These are phyloP conservation scores for Trichoderma sp. DNA, from an alignment of 2,329 filamentous ascomycete species.

Conservation along the genomic window DNA sequence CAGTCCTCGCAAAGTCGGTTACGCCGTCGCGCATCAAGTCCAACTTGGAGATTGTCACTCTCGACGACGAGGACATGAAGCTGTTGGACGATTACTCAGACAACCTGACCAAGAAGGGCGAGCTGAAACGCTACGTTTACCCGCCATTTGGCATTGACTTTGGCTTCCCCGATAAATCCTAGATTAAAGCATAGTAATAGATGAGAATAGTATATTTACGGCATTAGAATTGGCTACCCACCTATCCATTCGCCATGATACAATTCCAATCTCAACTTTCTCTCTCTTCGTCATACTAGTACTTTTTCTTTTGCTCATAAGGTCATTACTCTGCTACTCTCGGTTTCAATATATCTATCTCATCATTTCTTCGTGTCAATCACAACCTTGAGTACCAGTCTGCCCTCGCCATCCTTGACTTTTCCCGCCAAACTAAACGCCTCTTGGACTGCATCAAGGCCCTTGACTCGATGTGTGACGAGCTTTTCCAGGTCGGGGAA, in stretches of 20 bases:
- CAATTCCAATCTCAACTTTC: neutral
- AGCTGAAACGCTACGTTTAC: slow-evolving; percentile 66
- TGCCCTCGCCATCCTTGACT: slow-evolving; percentile 70
- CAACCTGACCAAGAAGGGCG: slow-evolving; percentile 52
- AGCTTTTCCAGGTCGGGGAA: slow-evolving; percentile 69
- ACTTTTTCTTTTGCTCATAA: neutral
- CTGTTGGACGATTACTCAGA: slow-evolving; percentile 62
- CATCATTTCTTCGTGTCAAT: slow-evolving; percentile 46
- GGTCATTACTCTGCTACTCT: neutral
- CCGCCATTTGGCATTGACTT: slow-evolving; percentile 71
- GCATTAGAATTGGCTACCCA: neutral
- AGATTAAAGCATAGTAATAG: slow-evolving; percentile 25
- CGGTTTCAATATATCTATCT: neutral
- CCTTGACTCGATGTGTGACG: slow-evolving; percentile 71
- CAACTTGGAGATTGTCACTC: slow-evolving; percentile 68
- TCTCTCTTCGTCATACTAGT: neutral
- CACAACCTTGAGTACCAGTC: slow-evolving; percentile 76
- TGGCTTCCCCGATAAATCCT: slow-evolving; percentile 70
- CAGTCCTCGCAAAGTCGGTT: slow-evolving; percentile 75
- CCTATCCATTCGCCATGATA: neutral
- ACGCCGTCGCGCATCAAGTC: slow-evolving; percentile 69
- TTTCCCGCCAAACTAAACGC: slow-evolving; percentile 75
- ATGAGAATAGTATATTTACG: neutral
- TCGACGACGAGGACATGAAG: slow-evolving; percentile 65
- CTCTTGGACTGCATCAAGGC: slow-evolving; percentile 63